Evolutionary conservation across 441 rosid species (phyloP), one percentile per base, ranked within the genome.

Genomic region (Populus hybrid): DNA sequence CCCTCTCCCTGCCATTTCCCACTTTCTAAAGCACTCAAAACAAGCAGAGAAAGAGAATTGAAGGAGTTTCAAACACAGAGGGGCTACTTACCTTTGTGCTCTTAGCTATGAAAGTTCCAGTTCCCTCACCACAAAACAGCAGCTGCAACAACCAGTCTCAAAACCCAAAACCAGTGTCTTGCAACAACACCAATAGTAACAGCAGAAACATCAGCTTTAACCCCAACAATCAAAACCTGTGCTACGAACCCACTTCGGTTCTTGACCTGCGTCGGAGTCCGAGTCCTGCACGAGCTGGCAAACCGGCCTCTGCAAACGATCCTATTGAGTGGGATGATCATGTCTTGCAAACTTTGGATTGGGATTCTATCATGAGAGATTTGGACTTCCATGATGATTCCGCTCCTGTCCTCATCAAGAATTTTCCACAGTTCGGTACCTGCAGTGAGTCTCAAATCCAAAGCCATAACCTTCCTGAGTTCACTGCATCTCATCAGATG

Each of bases 361-460:
- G 97, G 98, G 99, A 95, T 66, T 88, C 95, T 11, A 85, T 92
- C 78, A 91, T 95, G 95, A 87, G 83, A 66, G 99, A 95, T 42
- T 75, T 94, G 36, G 97, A 89, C 26, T 83, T 94, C 12, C 93
- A 92, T 30, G 95, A 91, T 20, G 92, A 92, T 32, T 88, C 90
- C 40, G 79, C 89, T n/a, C 83, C 88, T 32, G 67, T 73, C 18
- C 32, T 75, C 63, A 18, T 77, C 34, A 84, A 68, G 75, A 67
- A 26, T 14, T 73, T 77, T 18, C 74, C 77, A 24, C 88, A 76
- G 24, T 75, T 77, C 10, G 80, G 76, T 46, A 81, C 81, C 7
- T 18, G 16, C 30, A 76, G 72, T 10, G 89, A 85, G 11, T 82
- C 85, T 0, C 83, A 84, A 6, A 76, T 88, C 61, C 87, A 86